phyloP scores from a whole-genome alignment of 2,329 filamentous ascomycete species.

The Elsinoe necatrix region DNA sequence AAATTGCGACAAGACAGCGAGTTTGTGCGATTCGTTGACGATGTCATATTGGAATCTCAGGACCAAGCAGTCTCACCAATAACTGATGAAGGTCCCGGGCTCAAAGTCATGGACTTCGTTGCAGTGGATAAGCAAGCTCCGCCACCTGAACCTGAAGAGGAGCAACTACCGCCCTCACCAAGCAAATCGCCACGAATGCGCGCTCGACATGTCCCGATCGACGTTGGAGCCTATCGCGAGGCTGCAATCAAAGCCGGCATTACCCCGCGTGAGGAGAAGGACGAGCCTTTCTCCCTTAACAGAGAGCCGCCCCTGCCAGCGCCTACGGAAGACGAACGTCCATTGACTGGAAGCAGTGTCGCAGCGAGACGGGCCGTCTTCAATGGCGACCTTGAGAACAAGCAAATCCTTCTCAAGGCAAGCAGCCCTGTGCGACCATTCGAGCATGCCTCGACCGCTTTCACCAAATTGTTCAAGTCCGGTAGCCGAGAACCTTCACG shows the following conservation, averaged over 20 bases:
- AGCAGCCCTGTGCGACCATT: slow-evolving; percentile 31
- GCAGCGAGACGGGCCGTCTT: slow-evolving; percentile 18
- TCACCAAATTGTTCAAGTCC: slow-evolving; percentile 29
- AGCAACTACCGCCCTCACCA: neutral
- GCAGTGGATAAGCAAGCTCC: neutral
- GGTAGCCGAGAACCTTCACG: slow-evolving; percentile 12
- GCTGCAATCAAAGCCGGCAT: slow-evolving; percentile 11
- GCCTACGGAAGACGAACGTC: slow-evolving; percentile 1
- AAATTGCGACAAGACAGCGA: slow-evolving; percentile 7
- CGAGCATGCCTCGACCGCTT: slow-evolving; percentile 33
- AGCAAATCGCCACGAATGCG: slow-evolving; percentile 2
- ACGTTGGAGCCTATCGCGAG: slow-evolving; percentile 11
- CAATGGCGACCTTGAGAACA: slow-evolving; percentile 18
- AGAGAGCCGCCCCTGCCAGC: slow-evolving; percentile 9
- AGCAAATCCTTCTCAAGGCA: slow-evolving; percentile 24
- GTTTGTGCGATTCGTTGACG: slow-evolving; percentile 4
- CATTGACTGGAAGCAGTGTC: slow-evolving; percentile 2
- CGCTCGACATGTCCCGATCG: slow-evolving; percentile 9
- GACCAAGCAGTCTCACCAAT: slow-evolving; percentile 21
- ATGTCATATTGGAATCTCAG: slow-evolving; percentile 22
- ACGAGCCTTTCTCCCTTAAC: slow-evolving; percentile 13
- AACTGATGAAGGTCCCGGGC: neutral
- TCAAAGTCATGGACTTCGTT: slow-evolving; percentile 10
- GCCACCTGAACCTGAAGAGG: neutral
- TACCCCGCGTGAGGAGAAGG: neutral